Conservation (phyloP, 106 monocot genomes). For the Cymbidium sinense region DNA sequence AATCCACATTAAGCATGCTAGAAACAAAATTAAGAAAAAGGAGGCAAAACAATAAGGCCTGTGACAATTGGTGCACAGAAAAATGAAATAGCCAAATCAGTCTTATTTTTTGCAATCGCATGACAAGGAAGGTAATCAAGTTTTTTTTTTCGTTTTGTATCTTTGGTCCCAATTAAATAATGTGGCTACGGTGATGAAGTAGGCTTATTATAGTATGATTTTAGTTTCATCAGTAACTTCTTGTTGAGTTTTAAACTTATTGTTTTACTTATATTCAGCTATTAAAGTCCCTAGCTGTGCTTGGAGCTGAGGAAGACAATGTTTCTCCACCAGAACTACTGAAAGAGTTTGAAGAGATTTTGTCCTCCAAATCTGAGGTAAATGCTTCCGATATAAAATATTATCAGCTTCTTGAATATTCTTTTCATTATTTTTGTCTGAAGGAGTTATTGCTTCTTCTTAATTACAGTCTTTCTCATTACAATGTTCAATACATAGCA, state of each 20-base stretch:
- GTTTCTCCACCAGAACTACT: conserved; percentile 41
- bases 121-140: background rate
- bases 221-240: background rate
- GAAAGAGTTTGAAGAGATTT: conserved; percentile 51
- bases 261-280: conserved; percentile 28
- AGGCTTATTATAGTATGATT: background rate
- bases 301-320: conserved; percentile 50
- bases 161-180: too few relatives aligned
- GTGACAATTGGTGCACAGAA: background rate
- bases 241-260: background rate
- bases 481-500: too few relatives aligned
- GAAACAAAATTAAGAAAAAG: background rate
- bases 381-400: background rate
- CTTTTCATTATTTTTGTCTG: too few relatives aligned
- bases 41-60: background rate
- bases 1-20: background rate
- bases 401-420: background rate
- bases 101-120: background rate
- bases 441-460: too few relatives aligned
- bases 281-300: conserved; percentile 34
- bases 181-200: background rate
- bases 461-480: too few relatives aligned
- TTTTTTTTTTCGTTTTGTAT: background rate
- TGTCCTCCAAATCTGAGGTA: conserved; percentile 48
- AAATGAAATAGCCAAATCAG: background rate